phyloP scores from a whole-genome alignment of 2,329 filamentous ascomycete genomes.

The Ceratocystis cacaofunesta region DNA sequence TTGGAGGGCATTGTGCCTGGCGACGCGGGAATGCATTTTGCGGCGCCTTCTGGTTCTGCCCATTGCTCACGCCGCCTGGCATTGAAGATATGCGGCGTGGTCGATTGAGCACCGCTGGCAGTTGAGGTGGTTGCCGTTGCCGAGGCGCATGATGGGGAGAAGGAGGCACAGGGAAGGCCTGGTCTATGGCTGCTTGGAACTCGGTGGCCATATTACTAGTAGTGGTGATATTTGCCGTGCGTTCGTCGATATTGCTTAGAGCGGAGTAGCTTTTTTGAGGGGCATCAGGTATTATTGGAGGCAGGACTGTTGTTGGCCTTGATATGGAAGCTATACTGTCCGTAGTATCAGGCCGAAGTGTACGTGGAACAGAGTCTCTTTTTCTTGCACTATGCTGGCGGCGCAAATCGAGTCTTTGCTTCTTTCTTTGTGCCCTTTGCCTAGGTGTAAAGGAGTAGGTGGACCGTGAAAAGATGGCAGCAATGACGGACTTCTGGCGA shows the following conservation, averaged over 20 bases:
- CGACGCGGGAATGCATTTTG: conserved; percentile 21
- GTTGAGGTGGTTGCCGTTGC: not conserved
- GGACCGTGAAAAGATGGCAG: conserved; percentile 13
- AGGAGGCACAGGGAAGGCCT: not conserved
- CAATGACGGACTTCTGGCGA: conserved; percentile 10
- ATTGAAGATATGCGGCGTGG: conserved; percentile 26
- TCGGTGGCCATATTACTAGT: conserved; percentile 1
- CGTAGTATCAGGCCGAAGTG: not conserved
- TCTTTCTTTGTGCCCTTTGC: conserved; percentile 10
- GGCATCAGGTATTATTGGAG: not conserved
- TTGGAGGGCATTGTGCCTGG: conserved; percentile 20
- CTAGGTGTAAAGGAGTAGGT: conserved; percentile 6
- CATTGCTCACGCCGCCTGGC: conserved; percentile 16
- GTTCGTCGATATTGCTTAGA: conserved; percentile 2
- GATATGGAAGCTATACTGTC: not conserved
- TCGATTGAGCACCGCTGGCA: conserved; percentile 23
- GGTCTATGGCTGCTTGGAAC: conserved; percentile 6
- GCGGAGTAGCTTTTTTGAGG: not conserved
- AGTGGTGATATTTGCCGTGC: not conserved
- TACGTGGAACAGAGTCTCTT: not conserved
- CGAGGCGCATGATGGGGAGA: not conserved
- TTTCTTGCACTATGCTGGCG: not conserved
- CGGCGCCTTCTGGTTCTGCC: not conserved
- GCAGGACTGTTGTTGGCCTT: not conserved
- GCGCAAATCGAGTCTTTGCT: not conserved